These are phyloP conservation scores for Chlorella sp. DNA, from an alignment of 139 green algal species.

Conservation along the genomic window DNA sequence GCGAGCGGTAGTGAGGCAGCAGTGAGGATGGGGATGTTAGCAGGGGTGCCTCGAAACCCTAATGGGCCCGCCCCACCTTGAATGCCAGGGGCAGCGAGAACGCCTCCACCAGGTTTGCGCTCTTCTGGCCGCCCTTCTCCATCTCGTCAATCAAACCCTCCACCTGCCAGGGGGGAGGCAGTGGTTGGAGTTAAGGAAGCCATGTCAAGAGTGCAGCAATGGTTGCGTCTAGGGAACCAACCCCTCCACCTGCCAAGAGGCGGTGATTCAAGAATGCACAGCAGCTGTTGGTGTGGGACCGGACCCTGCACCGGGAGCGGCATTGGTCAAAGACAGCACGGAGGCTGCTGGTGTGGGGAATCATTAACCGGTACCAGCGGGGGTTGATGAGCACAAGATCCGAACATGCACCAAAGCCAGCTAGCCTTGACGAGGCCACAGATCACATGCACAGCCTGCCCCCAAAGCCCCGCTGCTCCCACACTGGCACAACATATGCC, in stretches of 20 bases:
- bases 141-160: slow-evolving; percentile 46
- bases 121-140: neutral
- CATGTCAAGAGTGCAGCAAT: neutral
- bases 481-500: too few relatives aligned
- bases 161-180: neutral
- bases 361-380: too few relatives aligned
- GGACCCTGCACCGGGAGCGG: too few relatives aligned
- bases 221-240: neutral
- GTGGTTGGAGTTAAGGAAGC: neutral
- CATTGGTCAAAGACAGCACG: too few relatives aligned
- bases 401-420: neutral
- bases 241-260: neutral
- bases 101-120: slow-evolving; percentile 33
- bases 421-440: neutral
- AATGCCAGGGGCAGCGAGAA: slow-evolving; percentile 46
- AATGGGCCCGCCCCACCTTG: slow-evolving; percentile 27
- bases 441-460: too few relatives aligned
- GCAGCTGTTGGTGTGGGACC: too few relatives aligned
- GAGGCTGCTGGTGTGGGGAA: too few relatives aligned
- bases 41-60: too few relatives aligned
- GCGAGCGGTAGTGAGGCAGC: too few relatives aligned
- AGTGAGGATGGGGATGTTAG: too few relatives aligned
- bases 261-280: too few relatives aligned
- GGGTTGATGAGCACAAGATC: neutral
- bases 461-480: too few relatives aligned